Evolutionary conservation across 768 basidiomycete genomes (phyloP), one percentile per base, ranked within the genome.

Genomic region (Lyophyllum semitale): DNA sequence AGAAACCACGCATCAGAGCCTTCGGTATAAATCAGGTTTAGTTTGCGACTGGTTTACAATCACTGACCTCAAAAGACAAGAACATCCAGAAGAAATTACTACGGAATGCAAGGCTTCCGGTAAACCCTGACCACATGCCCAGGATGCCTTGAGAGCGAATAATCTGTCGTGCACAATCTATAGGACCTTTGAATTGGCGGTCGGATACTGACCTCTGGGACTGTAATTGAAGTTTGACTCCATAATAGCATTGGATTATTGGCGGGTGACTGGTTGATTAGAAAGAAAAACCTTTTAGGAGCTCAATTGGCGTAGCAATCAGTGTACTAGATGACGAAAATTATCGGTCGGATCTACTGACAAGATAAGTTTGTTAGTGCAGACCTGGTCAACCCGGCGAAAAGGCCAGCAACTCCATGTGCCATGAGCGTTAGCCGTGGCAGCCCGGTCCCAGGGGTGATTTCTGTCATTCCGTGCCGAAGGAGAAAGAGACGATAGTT

Each of bases 61-160:
- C 25, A 56, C 66, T 37, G 37, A 82, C 84, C 77, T 89, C 87
- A 58, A 87, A 80, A 25, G 82, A 83, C 37, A 88, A 74, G 68
- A 91, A 93, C 84, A 91, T 87, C 81, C 84, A 88, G 56, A 87
- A 82, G 69, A 92, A 91, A 71, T 86, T 88, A 54, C 82, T 81
- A 46, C 91, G 73, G 68, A 88, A 91, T 5, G 84, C 79, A 26
- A 91, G 74, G 58, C 87, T 89, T 1, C 87, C 89, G 0, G 83
- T 82, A 58, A 93, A 79, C 50, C 90, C 91, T 61, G 83, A 83
- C 85, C 87, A 93, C 57, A 93, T 72, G 7, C 91, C 91, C 17
- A 68, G 53, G 8, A 83, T 46, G 13, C 92, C 91, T 64, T 88
- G 85, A 11, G 76, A 70, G 8, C 74, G 75, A 18, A 88, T 69